These are phyloP conservation scores for Cryptococcus maquisensis DNA, from an alignment of 1,284 basidiomycete genomes.

Conservation along the genomic window DNA sequence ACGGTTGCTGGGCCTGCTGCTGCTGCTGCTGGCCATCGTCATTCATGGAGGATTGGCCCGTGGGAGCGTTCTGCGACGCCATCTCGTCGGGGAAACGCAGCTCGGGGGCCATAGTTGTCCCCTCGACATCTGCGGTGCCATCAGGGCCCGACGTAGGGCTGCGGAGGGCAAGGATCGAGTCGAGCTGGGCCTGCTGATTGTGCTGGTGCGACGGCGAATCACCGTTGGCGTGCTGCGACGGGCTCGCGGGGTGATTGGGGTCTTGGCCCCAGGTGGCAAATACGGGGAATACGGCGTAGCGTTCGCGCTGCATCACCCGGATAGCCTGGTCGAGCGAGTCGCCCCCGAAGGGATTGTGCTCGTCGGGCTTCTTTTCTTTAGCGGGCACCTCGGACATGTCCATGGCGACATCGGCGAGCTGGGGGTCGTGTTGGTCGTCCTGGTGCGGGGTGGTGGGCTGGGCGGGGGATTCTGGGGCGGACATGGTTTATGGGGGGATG, in stretches of 20 bases:
- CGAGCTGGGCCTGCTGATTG: neutral
- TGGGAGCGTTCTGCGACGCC: neutral
- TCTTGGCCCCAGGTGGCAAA: neutral
- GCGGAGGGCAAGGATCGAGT: neutral
- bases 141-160: neutral
- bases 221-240: neutral
- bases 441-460: too few relatives aligned
- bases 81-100: conserved; percentile 34
- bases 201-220: neutral
- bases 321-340: too few relatives aligned
- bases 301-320: neutral
- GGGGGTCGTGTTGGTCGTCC: too few relatives aligned
- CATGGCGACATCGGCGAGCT: too few relatives aligned
- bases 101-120: conserved; percentile 15
- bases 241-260: neutral
- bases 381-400: too few relatives aligned
- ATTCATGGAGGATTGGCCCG: neutral
- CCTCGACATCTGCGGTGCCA: conserved; percentile 1
- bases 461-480: too few relatives aligned
- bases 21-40: conserved; percentile 6
- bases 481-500: too few relatives aligned
- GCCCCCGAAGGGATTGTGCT: too few relatives aligned
- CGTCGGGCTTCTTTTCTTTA: too few relatives aligned
- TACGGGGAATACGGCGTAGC: neutral
- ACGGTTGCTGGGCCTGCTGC: neutral